Conservation (phyloP, 2,329 filamentous ascomycete species). For the Neocatenulostroma microsporum region DNA sequence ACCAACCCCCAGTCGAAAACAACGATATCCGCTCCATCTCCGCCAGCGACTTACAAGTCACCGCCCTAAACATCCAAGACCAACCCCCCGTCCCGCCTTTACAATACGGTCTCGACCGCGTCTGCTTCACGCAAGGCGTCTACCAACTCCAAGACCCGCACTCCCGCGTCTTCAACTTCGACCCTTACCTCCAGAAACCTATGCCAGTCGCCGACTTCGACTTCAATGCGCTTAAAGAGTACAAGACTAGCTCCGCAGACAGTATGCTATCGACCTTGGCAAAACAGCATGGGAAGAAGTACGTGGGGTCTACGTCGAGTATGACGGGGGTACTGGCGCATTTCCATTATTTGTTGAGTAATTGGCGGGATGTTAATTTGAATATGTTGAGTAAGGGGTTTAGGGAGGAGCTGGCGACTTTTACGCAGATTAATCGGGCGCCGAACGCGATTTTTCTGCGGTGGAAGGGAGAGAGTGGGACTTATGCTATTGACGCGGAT, state of each 20-base stretch:
- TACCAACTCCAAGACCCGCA: conserved; percentile 85
- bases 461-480: conserved; percentile 60
- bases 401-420: conserved; percentile 47
- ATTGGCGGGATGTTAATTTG: conserved; percentile 67
- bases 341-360: conserved; percentile 85
- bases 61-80: conserved; percentile 36
- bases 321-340: conserved; percentile 84
- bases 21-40: conserved; percentile 5
- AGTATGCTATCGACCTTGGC: conserved; percentile 61
- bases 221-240: conserved; percentile 75
- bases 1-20: neutral
- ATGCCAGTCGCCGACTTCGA: conserved; percentile 96
- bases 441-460: conserved; percentile 79
- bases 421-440: conserved; percentile 63
- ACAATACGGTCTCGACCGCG: conserved; percentile 70
- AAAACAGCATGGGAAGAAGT: conserved; percentile 61
- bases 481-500: conserved; percentile 92
- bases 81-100: conserved; percentile 54
- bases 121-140: conserved; percentile 91
- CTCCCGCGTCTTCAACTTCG: conserved; percentile 89
- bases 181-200: conserved; percentile 84
- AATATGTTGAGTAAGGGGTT: conserved; percentile 62
- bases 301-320: conserved; percentile 91
- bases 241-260: conserved; percentile 88
- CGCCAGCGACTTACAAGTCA: conserved; percentile 26